A percentile compares a stretch with the other conserved stretches of the same genome.
phyloP scores from a whole-genome alignment of 495 filamentous ascomycete genomes.

The Platismatia glauca region DNA sequence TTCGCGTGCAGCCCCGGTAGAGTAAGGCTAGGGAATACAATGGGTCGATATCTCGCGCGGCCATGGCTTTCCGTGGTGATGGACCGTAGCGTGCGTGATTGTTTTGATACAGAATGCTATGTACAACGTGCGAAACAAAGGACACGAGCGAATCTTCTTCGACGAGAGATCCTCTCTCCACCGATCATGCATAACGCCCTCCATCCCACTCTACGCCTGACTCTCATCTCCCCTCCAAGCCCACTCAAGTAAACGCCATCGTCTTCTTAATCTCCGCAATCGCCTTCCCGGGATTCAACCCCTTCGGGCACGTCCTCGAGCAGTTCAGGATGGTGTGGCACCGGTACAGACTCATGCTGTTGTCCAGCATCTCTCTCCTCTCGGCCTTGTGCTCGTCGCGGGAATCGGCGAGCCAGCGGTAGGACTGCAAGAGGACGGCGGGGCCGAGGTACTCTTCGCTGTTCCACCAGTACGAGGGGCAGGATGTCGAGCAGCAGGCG shows the following conservation, averaged over 20 bases:
- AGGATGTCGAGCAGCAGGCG: constrained; percentile 97
- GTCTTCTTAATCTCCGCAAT: constrained; percentile 99
- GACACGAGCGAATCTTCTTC: too few species aligned
- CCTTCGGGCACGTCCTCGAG: constrained; percentile 94
- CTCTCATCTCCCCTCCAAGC: too few species aligned
- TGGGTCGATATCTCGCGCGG: too few species aligned
- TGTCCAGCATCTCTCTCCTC: constrained; percentile 85
- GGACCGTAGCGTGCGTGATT: too few species aligned
- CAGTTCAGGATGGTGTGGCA: constrained; percentile 99
- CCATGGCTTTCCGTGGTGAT: too few species aligned
- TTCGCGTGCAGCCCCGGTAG: too few species aligned
- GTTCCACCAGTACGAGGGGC: constrained; percentile 99
- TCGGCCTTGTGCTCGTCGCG: constrained; percentile 80
- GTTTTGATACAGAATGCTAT: too few species aligned
- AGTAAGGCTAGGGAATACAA: too few species aligned
- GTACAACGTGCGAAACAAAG: too few species aligned
- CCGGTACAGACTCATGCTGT: constrained; percentile 95
- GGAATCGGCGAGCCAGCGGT: constrained; percentile 90
- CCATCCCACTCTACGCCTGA: too few species aligned
- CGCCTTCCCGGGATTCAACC: constrained; percentile 85
- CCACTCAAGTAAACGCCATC: constrained; percentile 53
- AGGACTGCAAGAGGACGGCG: constrained; percentile 90
- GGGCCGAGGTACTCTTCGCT: constrained; percentile 95
- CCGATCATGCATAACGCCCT: too few species aligned
- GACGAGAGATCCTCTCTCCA: too few species aligned